These are phyloP conservation scores for Neurospora crassa DNA, from an alignment of 2,329 filamentous ascomycete genomes.

Conservation along the genomic window DNA sequence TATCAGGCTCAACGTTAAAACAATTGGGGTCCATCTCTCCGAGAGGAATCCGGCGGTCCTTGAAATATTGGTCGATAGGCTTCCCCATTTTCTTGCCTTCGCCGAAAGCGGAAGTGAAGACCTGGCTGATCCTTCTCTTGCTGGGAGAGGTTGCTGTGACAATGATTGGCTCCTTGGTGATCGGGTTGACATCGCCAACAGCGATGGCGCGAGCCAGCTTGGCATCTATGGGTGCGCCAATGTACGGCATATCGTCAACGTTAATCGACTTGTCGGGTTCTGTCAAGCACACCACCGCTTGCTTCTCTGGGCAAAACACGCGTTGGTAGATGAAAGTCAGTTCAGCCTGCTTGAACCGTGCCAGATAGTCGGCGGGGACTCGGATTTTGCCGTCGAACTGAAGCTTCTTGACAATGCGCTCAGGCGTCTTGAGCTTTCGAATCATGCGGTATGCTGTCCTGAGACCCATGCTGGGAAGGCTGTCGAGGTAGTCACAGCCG, in stretches of 20 bases:
- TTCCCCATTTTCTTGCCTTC: slow-evolving; percentile 29
- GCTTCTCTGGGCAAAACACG: slow-evolving; percentile 72
- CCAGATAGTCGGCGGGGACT: slow-evolving; percentile 72
- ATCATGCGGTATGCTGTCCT: slow-evolving; percentile 91
- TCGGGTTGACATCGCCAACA: slow-evolving; percentile 75
- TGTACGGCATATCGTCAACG: slow-evolving; percentile 65
- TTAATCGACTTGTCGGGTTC: slow-evolving; percentile 53
- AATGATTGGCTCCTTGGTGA: slow-evolving; percentile 61
- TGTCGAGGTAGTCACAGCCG: slow-evolving; percentile 89
- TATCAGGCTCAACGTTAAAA: slow-evolving; percentile 42
- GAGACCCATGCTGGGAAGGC: slow-evolving; percentile 75
- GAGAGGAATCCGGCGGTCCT: slow-evolving; percentile 42
- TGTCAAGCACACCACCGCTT: slow-evolving; percentile 67
- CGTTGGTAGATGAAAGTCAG: slow-evolving; percentile 89
- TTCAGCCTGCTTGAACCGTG: slow-evolving; percentile 77
- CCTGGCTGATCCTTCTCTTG: slow-evolving; percentile 28
- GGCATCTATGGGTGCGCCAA: slow-evolving; percentile 64
- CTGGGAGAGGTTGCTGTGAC: slow-evolving; percentile 31
- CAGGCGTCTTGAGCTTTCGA: slow-evolving; percentile 80
- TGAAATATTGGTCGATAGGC: slow-evolving; percentile 47
- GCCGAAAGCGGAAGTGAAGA: slow-evolving; percentile 15
- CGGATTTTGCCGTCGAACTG: slow-evolving; percentile 82
- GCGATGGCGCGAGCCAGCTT: slow-evolving; percentile 67
- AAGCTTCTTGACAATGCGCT: slow-evolving; percentile 70
- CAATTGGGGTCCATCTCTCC: slow-evolving; percentile 56